Percentiles rank a stretch among this genome's conserved stretches.
Conservation (phyloP, 345 rosid genomes). For the Toxicodendron radicans region DNA sequence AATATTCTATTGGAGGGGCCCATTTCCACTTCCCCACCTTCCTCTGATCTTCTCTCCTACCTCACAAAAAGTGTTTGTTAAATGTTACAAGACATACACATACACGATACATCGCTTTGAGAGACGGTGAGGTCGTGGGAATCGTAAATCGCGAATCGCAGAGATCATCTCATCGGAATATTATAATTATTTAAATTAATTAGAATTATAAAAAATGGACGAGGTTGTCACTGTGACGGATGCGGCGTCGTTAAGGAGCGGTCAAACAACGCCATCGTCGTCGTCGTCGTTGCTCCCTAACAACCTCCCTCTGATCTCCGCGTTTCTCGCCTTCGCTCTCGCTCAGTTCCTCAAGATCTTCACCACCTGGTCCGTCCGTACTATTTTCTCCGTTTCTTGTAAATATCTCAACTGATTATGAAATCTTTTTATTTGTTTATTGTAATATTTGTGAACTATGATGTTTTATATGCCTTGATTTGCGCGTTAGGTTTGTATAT, state of each 20-base stretch:
- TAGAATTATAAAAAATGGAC: slow-evolving; percentile 33
- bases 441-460: neutral
- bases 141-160: slow-evolving; percentile 2
- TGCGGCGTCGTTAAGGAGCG: slow-evolving; percentile 31
- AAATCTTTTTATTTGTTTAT: neutral
- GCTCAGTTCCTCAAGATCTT: slow-evolving; percentile 97
- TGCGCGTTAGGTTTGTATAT: neutral
- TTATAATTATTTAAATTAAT: neutral
- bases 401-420: neutral
- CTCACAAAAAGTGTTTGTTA: no score
- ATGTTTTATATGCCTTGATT: neutral
- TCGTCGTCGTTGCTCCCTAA: slow-evolving; percentile 44
- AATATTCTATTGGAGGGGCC: neutral
- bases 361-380: slow-evolving; percentile 76
- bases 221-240: slow-evolving; percentile 67
- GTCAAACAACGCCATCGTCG: slow-evolving; percentile 28
- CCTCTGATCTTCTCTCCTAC: neutral
- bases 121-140: neutral
- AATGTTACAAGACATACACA: no score
- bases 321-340: slow-evolving; percentile 85
- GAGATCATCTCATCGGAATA: neutral
- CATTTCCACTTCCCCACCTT: neutral
- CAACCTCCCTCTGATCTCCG: slow-evolving; percentile 81
- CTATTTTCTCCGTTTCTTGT: slow-evolving; percentile 3
- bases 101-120: no score